These are phyloP conservation scores for Caulochytrium protostelioides DNA, from an alignment of 371 early-diverging fungal genomes.

Conservation along the genomic window DNA sequence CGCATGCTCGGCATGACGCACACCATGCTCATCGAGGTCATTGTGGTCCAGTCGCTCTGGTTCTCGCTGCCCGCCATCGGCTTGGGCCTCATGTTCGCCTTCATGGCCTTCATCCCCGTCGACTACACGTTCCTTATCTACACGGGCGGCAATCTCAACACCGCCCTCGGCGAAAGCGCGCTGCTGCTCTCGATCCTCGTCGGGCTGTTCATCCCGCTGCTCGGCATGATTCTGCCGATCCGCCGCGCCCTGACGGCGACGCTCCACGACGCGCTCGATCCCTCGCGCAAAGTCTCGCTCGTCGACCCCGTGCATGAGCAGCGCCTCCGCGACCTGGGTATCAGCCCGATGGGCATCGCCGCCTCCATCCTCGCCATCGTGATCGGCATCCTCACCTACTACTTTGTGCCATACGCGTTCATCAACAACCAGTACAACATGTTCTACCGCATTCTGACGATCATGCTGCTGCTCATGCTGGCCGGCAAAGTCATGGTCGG, in stretches of 20 bases:
- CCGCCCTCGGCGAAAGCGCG: slow-evolving; percentile 1
- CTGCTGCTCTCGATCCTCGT: slow-evolving; percentile 3
- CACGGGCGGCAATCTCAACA: neutral
- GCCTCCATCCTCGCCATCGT: slow-evolving; percentile 4
- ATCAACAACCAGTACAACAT: slow-evolving; percentile 2
- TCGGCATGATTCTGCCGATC: slow-evolving; percentile 9
- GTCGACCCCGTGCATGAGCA: slow-evolving; percentile 4
- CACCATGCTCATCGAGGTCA: slow-evolving; percentile 1
- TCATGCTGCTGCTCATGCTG: slow-evolving; percentile 8
- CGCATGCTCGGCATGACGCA: slow-evolving; percentile 8
- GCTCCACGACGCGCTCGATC: slow-evolving; percentile 10
- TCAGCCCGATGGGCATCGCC: slow-evolving; percentile 1
- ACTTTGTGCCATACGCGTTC: slow-evolving; percentile 8
- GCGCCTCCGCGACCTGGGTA: slow-evolving; percentile 4
- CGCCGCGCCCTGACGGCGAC: slow-evolving; percentile 8
- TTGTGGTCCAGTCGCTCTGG: slow-evolving; percentile 5
- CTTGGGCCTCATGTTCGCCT: slow-evolving; percentile 6
- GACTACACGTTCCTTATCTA: slow-evolving; percentile 3
- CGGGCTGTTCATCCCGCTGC: slow-evolving; percentile 7
- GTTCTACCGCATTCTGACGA: slow-evolving; percentile 11
- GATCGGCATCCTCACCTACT: slow-evolving; percentile 12
- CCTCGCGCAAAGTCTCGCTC: slow-evolving; percentile 4
- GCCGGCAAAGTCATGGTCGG: slow-evolving; percentile 7
- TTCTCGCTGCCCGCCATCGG: slow-evolving; percentile 9
- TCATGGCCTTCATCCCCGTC: slow-evolving; percentile 5